Percentiles rank a stretch among this genome's conserved stretches.
phyloP scores from a whole-genome alignment of 495 filamentous ascomycete genomes.

The Wilcoxina mikolae region DNA sequence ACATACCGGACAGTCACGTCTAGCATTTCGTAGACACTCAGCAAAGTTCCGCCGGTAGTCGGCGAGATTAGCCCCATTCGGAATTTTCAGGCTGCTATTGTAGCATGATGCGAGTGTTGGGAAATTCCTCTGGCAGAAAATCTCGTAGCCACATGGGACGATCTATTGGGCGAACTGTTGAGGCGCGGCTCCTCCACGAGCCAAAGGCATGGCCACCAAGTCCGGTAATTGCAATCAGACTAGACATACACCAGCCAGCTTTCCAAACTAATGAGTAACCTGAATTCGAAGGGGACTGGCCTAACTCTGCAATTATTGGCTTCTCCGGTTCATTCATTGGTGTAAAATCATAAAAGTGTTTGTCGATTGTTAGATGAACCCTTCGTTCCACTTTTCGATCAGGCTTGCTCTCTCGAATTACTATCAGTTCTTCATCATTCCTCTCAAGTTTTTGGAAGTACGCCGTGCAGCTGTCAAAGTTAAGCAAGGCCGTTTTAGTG shows the following conservation, averaged over 20 bases:
- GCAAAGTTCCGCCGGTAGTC: slow-evolving; percentile 10
- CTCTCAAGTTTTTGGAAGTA: not conserved
- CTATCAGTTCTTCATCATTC: not conserved
- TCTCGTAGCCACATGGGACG: slow-evolving; percentile 28
- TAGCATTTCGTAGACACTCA: slow-evolving; percentile 10
- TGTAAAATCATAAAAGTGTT: slow-evolving; percentile 1
- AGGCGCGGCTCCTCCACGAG: slow-evolving; percentile 15
- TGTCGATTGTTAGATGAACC: not conserved
- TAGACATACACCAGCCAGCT: not conserved
- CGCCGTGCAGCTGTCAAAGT: not conserved
- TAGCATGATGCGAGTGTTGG: slow-evolving; percentile 25
- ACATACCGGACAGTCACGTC: slow-evolving; percentile 5
- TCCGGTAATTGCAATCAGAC: not conserved
- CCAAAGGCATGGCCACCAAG: slow-evolving; percentile 7
- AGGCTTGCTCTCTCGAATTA: not conserved
- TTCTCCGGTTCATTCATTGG: not conserved
- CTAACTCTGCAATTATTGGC: not conserved
- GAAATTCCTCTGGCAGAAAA: slow-evolving; percentile 22
- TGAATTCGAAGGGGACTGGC: too few species aligned
- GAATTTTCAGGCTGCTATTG: slow-evolving; percentile 10
- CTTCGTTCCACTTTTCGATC: too few species aligned
- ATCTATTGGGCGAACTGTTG: not conserved
- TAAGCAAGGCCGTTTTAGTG: not conserved
- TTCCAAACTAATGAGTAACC: not conserved
- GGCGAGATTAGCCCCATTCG: slow-evolving; percentile 5